Percentiles rank a stretch among this genome's conserved stretches.
Evolutionary conservation across 768 basidiomycete genomes (phyloP).

Genomic region (Hydnum rufescens): DNA sequence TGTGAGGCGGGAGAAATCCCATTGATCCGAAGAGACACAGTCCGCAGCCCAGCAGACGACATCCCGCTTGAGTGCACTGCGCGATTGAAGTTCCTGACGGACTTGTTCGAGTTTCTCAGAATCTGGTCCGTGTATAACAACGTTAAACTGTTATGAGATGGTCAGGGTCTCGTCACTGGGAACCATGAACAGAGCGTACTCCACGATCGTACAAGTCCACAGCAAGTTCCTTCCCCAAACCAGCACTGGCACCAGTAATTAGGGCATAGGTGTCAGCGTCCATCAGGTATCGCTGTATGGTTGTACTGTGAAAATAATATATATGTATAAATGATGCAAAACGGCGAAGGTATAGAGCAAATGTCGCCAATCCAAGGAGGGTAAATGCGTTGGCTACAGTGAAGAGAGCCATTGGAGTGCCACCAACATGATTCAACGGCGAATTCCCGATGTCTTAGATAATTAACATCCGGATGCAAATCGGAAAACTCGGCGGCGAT

Average conservation of each 20-base stretch:
- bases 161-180: too few relatives aligned
- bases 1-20: background rate
- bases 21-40: background rate
- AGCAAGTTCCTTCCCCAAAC: constrained; percentile 5
- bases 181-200: background rate
- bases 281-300: background rate
- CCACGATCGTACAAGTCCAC: constrained; percentile 1
- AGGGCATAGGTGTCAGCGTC: constrained; percentile 4
- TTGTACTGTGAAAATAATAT: background rate
- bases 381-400: too few relatives aligned
- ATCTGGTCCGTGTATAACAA: constrained; percentile 5
- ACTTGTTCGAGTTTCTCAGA: constrained; percentile 3
- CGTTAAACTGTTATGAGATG: background rate
- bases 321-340: constrained; percentile 1
- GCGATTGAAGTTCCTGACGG: constrained; percentile 1
- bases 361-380: background rate
- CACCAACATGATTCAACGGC: too few relatives aligned
- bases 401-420: too few relatives aligned
- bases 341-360: background rate
- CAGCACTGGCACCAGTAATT: constrained; percentile 5
- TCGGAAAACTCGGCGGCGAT: too few relatives aligned
- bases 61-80: background rate
- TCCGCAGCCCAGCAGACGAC: background rate
- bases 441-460: too few relatives aligned
- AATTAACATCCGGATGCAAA: too few relatives aligned